phyloP scores from a whole-genome alignment of 164 flowering plant genomes.

The Sextonia rubra region DNA sequence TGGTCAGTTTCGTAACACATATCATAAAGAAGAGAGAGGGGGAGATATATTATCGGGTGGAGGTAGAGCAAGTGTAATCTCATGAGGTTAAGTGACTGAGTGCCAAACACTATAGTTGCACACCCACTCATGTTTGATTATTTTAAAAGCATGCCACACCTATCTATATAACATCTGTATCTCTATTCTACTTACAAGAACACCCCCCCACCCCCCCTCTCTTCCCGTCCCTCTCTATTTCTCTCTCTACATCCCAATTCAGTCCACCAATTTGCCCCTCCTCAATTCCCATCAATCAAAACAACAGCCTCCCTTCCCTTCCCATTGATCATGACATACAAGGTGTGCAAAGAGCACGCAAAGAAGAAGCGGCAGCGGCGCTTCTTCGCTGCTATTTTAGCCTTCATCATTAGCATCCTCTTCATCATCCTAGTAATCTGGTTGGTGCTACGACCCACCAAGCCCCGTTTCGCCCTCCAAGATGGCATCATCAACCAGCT shows the following conservation, averaged over 20 bases:
- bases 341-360: constrained; percentile 7
- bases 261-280: not conserved
- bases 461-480: constrained; percentile 15
- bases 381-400: not conserved
- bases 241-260: not conserved
- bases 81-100: too few relatives aligned
- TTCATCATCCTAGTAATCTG: constrained; percentile 10
- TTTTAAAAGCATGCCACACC: too few relatives aligned
- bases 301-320: not conserved
- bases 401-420: constrained; percentile 10
- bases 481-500: constrained; percentile 15
- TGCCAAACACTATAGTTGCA: too few relatives aligned
- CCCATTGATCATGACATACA: constrained; percentile 1
- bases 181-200: not conserved
- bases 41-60: too few relatives aligned
- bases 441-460: constrained; percentile 15
- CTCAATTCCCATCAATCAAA: not conserved
- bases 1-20: too few relatives aligned
- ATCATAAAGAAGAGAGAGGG: too few relatives aligned
- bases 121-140: too few relatives aligned
- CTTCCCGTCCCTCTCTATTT: not conserved
- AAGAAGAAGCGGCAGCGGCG: constrained; percentile 1
- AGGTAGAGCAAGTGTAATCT: too few relatives aligned
- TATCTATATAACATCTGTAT: not conserved
- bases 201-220: not conserved